Base-by-base conservation (phyloP, 2,329 filamentous ascomycete species). In the Fusarium sp. region DNA sequence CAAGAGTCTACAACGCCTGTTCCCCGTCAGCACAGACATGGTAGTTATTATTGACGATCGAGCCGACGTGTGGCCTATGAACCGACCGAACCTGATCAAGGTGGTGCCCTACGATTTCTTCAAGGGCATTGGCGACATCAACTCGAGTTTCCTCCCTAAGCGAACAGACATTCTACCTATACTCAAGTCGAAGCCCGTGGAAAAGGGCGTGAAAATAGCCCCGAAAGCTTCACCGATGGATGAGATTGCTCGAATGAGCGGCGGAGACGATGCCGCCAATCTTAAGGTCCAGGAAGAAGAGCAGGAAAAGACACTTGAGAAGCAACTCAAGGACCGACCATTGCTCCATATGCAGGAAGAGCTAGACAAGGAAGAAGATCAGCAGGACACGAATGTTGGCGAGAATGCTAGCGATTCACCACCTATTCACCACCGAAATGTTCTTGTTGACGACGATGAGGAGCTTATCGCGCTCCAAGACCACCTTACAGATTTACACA, bases 1-100 rank as follows among this genome's bases (percentile, higher is more conserved):
- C 66, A 99, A 99, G 86, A 96, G 91, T 74, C 85, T 99, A 35
- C 93, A 96, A 79, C 90, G 96, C 12, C 83, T 99, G 19, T 99
- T 99, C 80, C 96, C 97, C 10, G 94, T 97, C 66, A 97, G 97
- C 82, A 98, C 95, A 10, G 95, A 97, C 82, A 99, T 99, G 96
- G 97, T 98, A 2, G 95, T 98, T 65, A 98, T 99, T 77, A 99
- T 99, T 73, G 96, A 99, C 79, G 96, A 99, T 82, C 90, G 96
- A 74, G 94, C 94, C 59, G 96, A 99, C 80, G 95, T 99, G 12
- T 99, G 96, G 96, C 90, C 90, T 4, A 90, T 92, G 74, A 98
- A 97, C 87, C 92, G 93, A 75, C 89, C 93, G 10, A 98, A 99
- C 78, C 88, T 99, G 39, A 94, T 99, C 83, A 97, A 97, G 80